Evolutionary conservation across 768 basidiomycete species (phyloP).

Genomic region (Dictyophora rubrovolvata): DNA sequence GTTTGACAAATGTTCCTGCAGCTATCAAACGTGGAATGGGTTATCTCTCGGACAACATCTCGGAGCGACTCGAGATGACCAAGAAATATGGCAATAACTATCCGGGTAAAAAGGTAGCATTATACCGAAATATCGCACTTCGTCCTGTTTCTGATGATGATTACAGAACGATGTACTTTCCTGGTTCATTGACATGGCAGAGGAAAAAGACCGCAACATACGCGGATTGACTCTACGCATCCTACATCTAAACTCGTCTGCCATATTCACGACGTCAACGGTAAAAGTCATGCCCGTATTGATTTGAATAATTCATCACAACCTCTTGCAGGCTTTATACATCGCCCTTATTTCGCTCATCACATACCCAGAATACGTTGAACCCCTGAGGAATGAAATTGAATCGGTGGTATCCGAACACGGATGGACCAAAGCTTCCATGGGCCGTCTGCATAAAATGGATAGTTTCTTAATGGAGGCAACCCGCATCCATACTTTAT

Average conservation of each 20-base stretch:
- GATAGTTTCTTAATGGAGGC: constrained; percentile 29
- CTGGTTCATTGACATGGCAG: constrained; percentile 9
- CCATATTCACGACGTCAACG: constrained; percentile 9
- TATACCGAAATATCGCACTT: background rate
- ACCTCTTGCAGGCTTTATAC: constrained; percentile 17
- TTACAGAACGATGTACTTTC: constrained; percentile 9
- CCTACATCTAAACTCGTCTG: constrained; percentile 7
- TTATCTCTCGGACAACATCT: constrained; percentile 4
- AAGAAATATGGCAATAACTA: constrained; percentile 7
- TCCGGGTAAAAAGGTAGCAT: constrained; percentile 10
- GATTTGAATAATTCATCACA: background rate
- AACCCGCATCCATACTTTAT: background rate
- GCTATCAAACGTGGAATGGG: background rate
- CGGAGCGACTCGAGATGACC: constrained; percentile 6
- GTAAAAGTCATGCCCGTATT: background rate
- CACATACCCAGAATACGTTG: constrained; percentile 21
- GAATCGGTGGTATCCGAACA: constrained; percentile 19
- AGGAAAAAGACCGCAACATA: background rate
- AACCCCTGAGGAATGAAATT: constrained; percentile 32
- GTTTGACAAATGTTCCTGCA: constrained; percentile 4
- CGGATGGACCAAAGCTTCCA: constrained; percentile 19
- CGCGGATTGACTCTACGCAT: constrained; percentile 5
- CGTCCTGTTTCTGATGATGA: background rate
- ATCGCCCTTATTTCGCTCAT: constrained; percentile 31
- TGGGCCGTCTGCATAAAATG: constrained; percentile 22